phyloP scores from a whole-genome alignment of 208 protist genomes.

The Trypanosoma cruzi region DNA sequence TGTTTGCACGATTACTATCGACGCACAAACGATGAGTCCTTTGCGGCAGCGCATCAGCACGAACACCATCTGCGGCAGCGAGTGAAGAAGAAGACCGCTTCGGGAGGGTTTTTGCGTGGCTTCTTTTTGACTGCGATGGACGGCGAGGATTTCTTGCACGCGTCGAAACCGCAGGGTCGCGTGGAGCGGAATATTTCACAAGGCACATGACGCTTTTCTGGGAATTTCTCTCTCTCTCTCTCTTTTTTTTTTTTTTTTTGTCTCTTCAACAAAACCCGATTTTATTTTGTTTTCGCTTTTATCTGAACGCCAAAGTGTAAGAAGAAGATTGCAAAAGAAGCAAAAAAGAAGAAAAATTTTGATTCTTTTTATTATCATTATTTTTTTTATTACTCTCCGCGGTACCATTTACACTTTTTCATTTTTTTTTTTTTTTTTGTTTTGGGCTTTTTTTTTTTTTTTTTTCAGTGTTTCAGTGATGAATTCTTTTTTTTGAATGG shows the following conservation, averaged over 20 bases:
- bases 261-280: too few species aligned
- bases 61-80: not conserved
- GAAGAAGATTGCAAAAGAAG: too few species aligned
- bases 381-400: conserved; percentile 5
- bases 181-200: not conserved
- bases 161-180: not conserved
- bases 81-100: not conserved
- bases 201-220: not conserved
- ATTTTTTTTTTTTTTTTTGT: conserved; percentile 7
- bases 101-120: not conserved
- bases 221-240: not conserved
- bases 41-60: not conserved
- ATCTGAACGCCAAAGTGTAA: too few species aligned
- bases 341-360: too few species aligned
- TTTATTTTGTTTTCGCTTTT: too few species aligned
- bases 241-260: not conserved
- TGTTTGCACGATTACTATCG: not conserved
- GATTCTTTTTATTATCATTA: not conserved
- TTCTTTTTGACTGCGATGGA: not conserved
- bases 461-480: too few species aligned
- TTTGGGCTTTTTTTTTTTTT: conserved; percentile 14
- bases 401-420: not conserved
- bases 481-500: not conserved
- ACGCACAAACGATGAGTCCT: not conserved
- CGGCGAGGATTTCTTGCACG: not conserved